Evolutionary conservation across 371 early-diverging fungal species (phyloP).

Genomic region (Mortierella polycephala): DNA sequence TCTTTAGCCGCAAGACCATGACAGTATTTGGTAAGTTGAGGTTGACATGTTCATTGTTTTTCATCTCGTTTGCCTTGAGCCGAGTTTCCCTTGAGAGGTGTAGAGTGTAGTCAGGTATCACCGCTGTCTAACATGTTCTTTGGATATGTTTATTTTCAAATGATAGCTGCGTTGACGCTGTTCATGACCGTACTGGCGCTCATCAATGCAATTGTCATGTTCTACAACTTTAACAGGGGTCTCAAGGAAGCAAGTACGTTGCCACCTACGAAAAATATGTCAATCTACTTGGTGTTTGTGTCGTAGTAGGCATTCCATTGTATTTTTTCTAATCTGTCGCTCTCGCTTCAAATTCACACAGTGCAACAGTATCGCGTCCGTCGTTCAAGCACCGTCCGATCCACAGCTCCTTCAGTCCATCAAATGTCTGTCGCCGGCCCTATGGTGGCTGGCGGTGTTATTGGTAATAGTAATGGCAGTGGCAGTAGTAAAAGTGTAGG

Average conservation of each 20-base stretch:
- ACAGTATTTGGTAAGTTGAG: constrained; percentile 41
- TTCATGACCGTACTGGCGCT: constrained; percentile 36
- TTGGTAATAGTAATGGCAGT: too few relatives aligned
- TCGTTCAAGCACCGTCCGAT: constrained; percentile 28
- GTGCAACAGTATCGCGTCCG: constrained; percentile 34
- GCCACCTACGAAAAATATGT: too few relatives aligned
- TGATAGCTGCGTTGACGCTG: constrained; percentile 28
- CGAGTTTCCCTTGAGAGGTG: too few relatives aligned
- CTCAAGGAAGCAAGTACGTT: constrained; percentile 49
- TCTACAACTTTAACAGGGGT: constrained; percentile 49
- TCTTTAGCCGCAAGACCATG: constrained; percentile 48
- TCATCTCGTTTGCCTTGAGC: background rate
- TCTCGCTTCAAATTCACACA: background rate
- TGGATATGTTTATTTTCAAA: background rate
- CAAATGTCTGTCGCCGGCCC: constrained; percentile 6
- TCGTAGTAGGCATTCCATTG: background rate
- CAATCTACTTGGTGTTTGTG: background rate
- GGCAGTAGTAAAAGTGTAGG: background rate
- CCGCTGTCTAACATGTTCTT: background rate
- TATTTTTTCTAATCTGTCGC: background rate
- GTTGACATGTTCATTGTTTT: too few relatives aligned
- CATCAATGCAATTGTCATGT: constrained; percentile 40
- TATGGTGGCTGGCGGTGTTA: too few relatives aligned
- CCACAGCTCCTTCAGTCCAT: constrained; percentile 11
- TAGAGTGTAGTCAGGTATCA: background rate